Percentiles rank a stretch among this genome's conserved stretches.
These are phyloP conservation scores for Zizania palustris DNA, from an alignment of 202 grass and related monocot genomes.

Conservation along the genomic window DNA sequence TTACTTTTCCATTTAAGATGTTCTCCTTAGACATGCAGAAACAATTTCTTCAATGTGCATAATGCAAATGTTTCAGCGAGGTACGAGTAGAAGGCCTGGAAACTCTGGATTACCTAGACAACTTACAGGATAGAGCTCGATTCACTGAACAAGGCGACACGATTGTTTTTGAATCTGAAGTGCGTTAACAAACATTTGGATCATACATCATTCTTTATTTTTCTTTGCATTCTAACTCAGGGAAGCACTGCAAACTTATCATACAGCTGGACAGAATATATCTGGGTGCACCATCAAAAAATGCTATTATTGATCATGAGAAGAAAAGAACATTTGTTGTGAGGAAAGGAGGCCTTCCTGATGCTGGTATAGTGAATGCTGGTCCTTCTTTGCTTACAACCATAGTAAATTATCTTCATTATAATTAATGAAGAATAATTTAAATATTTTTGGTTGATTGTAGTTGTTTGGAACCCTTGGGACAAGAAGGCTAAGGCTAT, in stretches of 20 bases:
- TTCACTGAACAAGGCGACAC: slow-evolving; percentile 98
- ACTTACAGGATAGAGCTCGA: slow-evolving; percentile 68
- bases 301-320: slow-evolving; percentile 93
- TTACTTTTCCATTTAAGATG: slow-evolving; percentile 5
- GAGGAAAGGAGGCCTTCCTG: slow-evolving; percentile 90
- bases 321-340: slow-evolving; percentile 98
- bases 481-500: slow-evolving; percentile 91
- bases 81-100: slow-evolving; percentile 94
- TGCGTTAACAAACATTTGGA: slow-evolving; percentile 39
- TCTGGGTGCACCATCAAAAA: slow-evolving; percentile 79
- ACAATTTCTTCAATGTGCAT: slow-evolving; percentile 25
- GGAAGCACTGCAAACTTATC: slow-evolving; percentile 19
- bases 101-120: slow-evolving; percentile 97
- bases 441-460: slow-evolving; percentile 27
- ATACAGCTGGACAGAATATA: slow-evolving; percentile 90
- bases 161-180: slow-evolving; percentile 95
- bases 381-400: slow-evolving; percentile 38
- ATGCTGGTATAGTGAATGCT: slow-evolving; percentile 67
- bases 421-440: slow-evolving; percentile 18
- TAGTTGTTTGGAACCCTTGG: slow-evolving; percentile 99
- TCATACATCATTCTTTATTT: not conserved
- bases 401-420: slow-evolving; percentile 15
- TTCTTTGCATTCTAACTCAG: slow-evolving; percentile 33
- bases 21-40: not conserved
- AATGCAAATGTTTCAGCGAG: slow-evolving; percentile 74